Evolutionary conservation across 2,329 filamentous ascomycete species (phyloP).

Genomic region (Microsporum canis): DNA sequence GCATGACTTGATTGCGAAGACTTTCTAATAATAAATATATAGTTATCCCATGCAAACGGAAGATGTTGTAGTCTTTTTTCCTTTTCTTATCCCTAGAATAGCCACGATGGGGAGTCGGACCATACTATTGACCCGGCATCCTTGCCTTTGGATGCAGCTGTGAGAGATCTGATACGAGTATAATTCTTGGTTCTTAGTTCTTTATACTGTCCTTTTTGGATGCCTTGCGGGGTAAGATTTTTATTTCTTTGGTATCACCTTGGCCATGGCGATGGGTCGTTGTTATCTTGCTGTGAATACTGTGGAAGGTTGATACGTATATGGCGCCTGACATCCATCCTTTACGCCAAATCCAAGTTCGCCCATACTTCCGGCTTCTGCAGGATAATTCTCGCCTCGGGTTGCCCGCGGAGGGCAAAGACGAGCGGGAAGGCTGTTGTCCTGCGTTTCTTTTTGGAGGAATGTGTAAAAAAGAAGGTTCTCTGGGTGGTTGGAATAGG

Average conservation of each 20-base stretch:
- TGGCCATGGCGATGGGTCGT: neutral
- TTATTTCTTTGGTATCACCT: neutral
- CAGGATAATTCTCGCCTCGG: neutral
- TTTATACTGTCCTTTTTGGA: neutral
- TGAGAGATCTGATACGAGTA: neutral
- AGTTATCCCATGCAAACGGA: neutral
- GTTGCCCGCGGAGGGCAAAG: neutral
- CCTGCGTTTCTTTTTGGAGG: neutral
- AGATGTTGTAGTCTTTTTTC: neutral
- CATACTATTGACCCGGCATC: neutral
- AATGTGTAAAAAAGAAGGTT: neutral
- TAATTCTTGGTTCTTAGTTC: neutral
- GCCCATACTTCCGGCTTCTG: neutral
- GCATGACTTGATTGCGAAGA: neutral
- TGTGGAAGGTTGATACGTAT: neutral
- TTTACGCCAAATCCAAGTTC: neutral
- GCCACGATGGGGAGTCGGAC: neutral
- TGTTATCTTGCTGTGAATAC: neutral
- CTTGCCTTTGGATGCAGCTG: neutral
- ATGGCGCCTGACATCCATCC: neutral
- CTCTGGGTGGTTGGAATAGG: neutral
- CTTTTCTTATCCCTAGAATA: neutral
- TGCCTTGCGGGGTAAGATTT: neutral
- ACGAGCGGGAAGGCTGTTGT: neutral
- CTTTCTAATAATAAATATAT: constrained; percentile 3